Base-by-base conservation (phyloP, 75 land plant species). In the Pinus albicaulis region DNA sequence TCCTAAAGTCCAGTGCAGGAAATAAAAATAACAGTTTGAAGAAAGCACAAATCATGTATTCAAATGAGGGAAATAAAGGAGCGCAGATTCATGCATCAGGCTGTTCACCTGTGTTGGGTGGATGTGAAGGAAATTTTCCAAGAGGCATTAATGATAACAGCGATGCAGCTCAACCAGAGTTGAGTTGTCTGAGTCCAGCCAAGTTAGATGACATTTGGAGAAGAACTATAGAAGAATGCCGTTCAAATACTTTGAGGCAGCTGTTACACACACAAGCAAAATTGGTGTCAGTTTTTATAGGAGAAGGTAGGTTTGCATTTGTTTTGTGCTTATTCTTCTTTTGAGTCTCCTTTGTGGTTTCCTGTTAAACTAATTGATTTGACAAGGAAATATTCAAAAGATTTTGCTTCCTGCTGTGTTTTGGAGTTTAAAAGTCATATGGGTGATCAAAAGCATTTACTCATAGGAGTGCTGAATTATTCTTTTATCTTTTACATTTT, bases 201-300 rank as follows among this genome's bases (percentile, higher is more conserved):
- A 81, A 73, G 4, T 71, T 94, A 73, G 90, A 86, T 23, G 71
- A 71, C 3, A 76, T 92, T 11, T 94, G 94, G 94, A 79, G 36
- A 73, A 82, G 76, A 74, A 81, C 86, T 17, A 65, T 82, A 23
- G 79, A 76, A 68, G 77, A 62, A 53, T 86, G 88, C 55, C 78
- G 74, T 36, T 86, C 93, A 3, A 86, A 73, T 20, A 75, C 76
- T 6, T 72, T 94, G 34, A 82, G 66, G 71, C 81, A 82, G 5
- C 77, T 89, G 64, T 76, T 94, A 38, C 72, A 78, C 60, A 83
- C 81, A 52, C 79, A 84, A 16, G 92, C 88, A 25, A 81, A 75
- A 22, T 76, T 94, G 66, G 70, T 82, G 65, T 86, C 93, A 59
- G 41, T 91, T 55, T 59, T 65, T 64, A 63, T 82, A 26, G 64